Conservation (phyloP, 768 basidiomycete species). For the Clavaria fumosa region DNA sequence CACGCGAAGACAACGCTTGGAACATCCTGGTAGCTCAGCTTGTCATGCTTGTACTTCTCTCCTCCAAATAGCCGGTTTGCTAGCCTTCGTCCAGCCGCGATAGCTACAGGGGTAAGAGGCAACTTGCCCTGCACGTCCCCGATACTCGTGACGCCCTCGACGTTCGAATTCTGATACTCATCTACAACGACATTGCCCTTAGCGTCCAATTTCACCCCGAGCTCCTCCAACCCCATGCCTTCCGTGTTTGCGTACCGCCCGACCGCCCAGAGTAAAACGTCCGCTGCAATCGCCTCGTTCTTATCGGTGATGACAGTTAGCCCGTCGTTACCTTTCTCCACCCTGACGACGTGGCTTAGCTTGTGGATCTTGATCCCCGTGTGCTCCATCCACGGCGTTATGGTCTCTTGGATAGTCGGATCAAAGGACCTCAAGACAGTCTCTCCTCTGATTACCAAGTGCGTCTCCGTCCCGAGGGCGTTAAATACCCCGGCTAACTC, state of each 20-base stretch:
- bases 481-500: slow-evolving; percentile 94
- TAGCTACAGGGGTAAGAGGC: slow-evolving; percentile 90
- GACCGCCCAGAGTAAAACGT: slow-evolving; percentile 86
- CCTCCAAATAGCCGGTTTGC: slow-evolving; percentile 86
- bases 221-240: slow-evolving; percentile 58
- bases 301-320: slow-evolving; percentile 64
- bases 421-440: slow-evolving; percentile 91
- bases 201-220: slow-evolving; percentile 58
- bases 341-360: slow-evolving; percentile 51
- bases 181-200: slow-evolving; percentile 83
- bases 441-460: slow-evolving; percentile 81
- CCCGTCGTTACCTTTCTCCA: slow-evolving; percentile 61
- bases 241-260: slow-evolving; percentile 75
- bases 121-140: slow-evolving; percentile 92
- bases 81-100: slow-evolving; percentile 84
- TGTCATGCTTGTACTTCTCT: slow-evolving; percentile 71
- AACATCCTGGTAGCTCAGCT: slow-evolving; percentile 79
- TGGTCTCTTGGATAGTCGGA: slow-evolving; percentile 62
- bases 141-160: slow-evolving; percentile 61
- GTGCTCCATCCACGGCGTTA: slow-evolving; percentile 87
- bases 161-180: slow-evolving; percentile 74
- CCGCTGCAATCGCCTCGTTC: slow-evolving; percentile 71
- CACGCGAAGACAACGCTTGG: slow-evolving; percentile 95
- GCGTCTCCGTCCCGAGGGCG: slow-evolving; percentile 81
- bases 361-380: slow-evolving; percentile 86